phyloP scores from a whole-genome alignment of 495 filamentous ascomycete genomes.

The Podospora bellae-mahoneyi region DNA sequence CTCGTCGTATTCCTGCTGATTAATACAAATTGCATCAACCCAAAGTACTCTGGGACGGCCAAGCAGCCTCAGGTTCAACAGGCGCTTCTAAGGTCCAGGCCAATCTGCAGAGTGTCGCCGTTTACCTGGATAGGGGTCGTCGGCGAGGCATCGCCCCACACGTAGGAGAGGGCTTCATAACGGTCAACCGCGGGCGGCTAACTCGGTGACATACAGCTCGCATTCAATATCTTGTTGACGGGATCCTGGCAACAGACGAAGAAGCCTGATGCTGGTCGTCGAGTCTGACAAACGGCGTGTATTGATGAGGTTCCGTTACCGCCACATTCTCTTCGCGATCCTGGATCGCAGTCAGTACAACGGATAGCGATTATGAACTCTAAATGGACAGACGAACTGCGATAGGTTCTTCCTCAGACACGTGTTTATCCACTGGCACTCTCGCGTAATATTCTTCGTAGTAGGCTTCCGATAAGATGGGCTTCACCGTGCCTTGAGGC shows the following conservation, averaged over 20 bases:
- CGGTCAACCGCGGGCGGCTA: not conserved
- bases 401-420: not conserved
- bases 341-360: not conserved
- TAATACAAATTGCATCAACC: slow-evolving; percentile 25
- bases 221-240: slow-evolving; percentile 11
- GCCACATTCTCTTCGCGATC: not conserved
- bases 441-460: not conserved
- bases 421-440: not conserved
- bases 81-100: slow-evolving; percentile 15
- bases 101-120: not conserved
- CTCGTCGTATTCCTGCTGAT: slow-evolving; percentile 22
- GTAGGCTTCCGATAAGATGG: not conserved
- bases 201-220: slow-evolving; percentile 12
- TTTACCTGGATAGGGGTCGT: slow-evolving; percentile 8
- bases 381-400: not conserved
- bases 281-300: slow-evolving; percentile 2
- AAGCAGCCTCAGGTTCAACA: slow-evolving; percentile 11
- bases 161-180: slow-evolving; percentile 37
- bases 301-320: not conserved
- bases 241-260: slow-evolving; percentile 14
- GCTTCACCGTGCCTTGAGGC: not conserved
- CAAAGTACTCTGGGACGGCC: slow-evolving; percentile 15
- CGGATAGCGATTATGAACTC: not conserved
- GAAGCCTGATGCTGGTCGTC: slow-evolving; percentile 3
- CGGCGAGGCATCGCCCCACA: slow-evolving; percentile 29